Percentiles rank a stretch among this genome's conserved stretches.
These are phyloP conservation scores for Heterobasidion annosum DNA, from an alignment of 1,284 basidiomycete genomes.

Conservation along the genomic window DNA sequence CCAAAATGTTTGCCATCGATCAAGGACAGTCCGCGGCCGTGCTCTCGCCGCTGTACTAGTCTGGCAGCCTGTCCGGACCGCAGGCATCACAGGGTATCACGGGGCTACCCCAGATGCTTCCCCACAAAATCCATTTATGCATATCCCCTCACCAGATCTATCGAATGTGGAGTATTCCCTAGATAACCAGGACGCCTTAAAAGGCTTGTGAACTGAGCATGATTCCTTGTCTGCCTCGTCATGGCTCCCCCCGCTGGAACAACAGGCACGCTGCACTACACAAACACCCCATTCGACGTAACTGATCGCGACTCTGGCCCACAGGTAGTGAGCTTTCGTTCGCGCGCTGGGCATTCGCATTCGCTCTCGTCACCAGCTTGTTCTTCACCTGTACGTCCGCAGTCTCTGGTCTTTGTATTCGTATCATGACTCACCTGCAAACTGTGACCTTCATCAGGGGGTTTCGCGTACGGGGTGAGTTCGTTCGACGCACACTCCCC, in stretches of 20 bases:
- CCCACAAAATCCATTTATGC: not conserved
- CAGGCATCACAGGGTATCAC: not conserved
- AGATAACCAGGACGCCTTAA: not conserved
- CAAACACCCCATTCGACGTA: not conserved
- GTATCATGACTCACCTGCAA: not conserved
- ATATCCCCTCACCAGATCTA: not conserved
- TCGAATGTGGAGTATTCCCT: not conserved
- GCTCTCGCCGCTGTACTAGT: too few relatives aligned
- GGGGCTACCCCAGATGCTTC: not conserved
- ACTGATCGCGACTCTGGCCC: not conserved
- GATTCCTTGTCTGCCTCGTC: not conserved
- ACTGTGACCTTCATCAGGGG: constrained; percentile 27
- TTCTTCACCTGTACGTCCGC: constrained; percentile 67
- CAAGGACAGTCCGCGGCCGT: too few relatives aligned
- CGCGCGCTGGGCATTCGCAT: constrained; percentile 46
- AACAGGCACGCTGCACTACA: not conserved
- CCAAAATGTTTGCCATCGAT: too few relatives aligned
- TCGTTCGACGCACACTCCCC: not conserved
- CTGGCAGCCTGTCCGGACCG: too few relatives aligned
- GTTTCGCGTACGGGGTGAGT: constrained; percentile 66
- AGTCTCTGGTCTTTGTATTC: not conserved
- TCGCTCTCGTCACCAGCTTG: constrained; percentile 66
- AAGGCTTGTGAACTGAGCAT: too few relatives aligned
- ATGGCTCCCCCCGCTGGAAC: not conserved
- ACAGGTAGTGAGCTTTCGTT: constrained; percentile 28